Conservation (phyloP, 768 basidiomycete genomes). For the Xanthoconium purpureum region DNA sequence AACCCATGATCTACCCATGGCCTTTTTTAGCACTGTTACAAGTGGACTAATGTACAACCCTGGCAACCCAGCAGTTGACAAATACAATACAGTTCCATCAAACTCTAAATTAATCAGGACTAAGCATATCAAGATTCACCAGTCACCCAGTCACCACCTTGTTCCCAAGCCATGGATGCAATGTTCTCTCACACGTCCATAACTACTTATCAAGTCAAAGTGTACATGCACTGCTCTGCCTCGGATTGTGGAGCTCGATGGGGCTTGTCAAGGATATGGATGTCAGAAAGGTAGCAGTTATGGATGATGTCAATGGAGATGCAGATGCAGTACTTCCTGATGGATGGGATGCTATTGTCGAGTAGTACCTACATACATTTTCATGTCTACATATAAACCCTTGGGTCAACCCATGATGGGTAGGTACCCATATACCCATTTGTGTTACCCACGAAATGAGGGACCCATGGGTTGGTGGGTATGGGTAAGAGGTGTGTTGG, state of each 20-base stretch:
- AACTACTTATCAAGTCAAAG: conserved; percentile 6
- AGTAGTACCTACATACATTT: too few species aligned
- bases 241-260: conserved; percentile 31
- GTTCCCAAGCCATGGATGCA: conserved; percentile 7
- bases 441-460: too few species aligned
- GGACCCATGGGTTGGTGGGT: too few species aligned
- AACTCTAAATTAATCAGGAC: not conserved
- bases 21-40: too few species aligned
- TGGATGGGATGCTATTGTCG: too few species aligned
- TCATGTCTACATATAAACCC: too few species aligned
- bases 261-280: conserved; percentile 25
- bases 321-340: too few species aligned
- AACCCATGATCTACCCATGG: not conserved
- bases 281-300: not conserved
- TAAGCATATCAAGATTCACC: not conserved
- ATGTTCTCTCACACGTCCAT: conserved; percentile 27
- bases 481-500: too few species aligned
- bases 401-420: too few species aligned
- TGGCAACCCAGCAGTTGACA: too few species aligned
- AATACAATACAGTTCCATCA: not conserved
- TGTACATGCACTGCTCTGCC: conserved; percentile 31
- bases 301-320: not conserved
- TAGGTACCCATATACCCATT: too few species aligned
- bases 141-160: not conserved
- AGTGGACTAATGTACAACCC: too few species aligned